A percentile compares a stretch with the other conserved stretches of the same genome.
phyloP scores from a whole-genome alignment of 768 basidiomycete species.

The Neoboletus subvelutipes region DNA sequence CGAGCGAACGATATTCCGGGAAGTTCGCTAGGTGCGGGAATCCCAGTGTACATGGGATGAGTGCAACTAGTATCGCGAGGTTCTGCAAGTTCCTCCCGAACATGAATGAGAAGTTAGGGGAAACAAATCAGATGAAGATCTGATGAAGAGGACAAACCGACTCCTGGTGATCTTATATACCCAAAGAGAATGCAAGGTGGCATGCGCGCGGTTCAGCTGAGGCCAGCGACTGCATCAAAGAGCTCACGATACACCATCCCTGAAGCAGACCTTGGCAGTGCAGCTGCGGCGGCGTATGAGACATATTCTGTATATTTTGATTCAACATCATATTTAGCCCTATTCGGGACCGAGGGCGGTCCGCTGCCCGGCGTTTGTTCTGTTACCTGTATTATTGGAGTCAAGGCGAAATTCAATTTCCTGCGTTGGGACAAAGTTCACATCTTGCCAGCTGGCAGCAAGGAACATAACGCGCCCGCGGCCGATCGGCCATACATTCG shows the following conservation, averaged over 20 bases:
- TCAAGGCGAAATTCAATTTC: neutral
- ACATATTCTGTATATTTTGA: neutral
- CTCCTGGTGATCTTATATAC: constrained; percentile 1
- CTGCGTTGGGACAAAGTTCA: no score
- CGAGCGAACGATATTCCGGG: no score
- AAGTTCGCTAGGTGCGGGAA: no score
- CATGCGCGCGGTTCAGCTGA: neutral
- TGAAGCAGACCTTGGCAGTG: neutral
- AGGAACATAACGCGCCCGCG: neutral
- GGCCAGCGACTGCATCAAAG: neutral
- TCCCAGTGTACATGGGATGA: no score
- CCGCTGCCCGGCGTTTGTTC: neutral
- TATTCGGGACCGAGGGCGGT: neutral
- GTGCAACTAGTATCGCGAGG: no score
- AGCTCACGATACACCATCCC: neutral
- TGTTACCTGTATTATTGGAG: neutral
- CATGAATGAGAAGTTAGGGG: neutral
- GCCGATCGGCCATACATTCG: neutral
- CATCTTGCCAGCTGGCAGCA: neutral
- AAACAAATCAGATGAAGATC: neutral
- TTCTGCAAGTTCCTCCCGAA: no score
- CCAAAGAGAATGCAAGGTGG: neutral
- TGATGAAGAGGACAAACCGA: neutral
- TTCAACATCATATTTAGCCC: neutral
- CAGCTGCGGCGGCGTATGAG: neutral